Conservation (phyloP, 352 stramenopile genomes). For the Phytopythium sindhum region DNA sequence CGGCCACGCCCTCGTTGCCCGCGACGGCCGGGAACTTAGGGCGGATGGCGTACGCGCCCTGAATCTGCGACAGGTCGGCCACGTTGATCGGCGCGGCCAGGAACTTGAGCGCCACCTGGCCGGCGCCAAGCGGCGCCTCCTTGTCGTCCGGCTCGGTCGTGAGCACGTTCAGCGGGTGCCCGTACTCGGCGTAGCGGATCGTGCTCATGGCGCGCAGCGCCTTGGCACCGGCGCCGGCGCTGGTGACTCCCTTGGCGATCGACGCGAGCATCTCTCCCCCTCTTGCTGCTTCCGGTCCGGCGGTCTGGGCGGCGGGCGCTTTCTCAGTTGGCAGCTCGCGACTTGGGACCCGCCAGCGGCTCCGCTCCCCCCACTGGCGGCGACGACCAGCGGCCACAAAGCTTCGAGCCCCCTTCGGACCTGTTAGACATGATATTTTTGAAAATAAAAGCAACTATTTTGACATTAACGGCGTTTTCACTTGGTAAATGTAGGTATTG, state of each 20-base stretch:
- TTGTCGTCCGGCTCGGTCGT: constrained; percentile 71
- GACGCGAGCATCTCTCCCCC: constrained; percentile 46
- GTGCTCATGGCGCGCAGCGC: constrained; percentile 65
- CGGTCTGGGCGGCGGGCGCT: background rate
- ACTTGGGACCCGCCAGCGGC: background rate
- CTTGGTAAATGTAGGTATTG: constrained; percentile 2
- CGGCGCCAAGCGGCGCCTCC: constrained; percentile 36
- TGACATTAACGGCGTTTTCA: background rate
- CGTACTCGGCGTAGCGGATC: constrained; percentile 70
- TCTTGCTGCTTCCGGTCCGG: background rate
- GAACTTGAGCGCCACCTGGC: constrained; percentile 86
- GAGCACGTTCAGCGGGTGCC: constrained; percentile 63
- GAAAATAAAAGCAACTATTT: background rate
- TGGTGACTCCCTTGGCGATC: constrained; percentile 48
- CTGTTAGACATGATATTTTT: background rate
- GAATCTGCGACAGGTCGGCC: constrained; percentile 85
- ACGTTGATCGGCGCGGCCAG: constrained; percentile 88
- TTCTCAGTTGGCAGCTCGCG: background rate
- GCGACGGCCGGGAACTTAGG: constrained; percentile 74
- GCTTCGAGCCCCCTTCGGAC: background rate
- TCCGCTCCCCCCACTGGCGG: background rate
- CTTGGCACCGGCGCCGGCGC: constrained; percentile 17
- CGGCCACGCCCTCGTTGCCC: constrained; percentile 83
- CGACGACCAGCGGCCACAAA: constrained; percentile 1
- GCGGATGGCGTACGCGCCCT: constrained; percentile 80